A percentile compares a stretch with the other conserved stretches of the same genome.
Conservation (phyloP, 2,329 filamentous ascomycete genomes). For the Aspergillus felis region DNA sequence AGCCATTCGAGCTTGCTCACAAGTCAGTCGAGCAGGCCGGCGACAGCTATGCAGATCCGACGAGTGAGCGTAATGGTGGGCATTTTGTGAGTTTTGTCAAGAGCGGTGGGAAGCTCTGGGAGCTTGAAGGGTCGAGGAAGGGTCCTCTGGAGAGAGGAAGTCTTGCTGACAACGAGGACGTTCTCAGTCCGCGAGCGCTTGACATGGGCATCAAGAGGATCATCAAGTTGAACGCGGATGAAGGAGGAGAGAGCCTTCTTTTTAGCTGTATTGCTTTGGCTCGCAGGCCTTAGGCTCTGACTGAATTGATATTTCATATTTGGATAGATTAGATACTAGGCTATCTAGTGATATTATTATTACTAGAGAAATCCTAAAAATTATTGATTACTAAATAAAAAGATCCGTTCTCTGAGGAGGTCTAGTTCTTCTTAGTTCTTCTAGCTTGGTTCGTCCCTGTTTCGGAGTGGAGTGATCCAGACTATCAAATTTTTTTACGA, state of each 20-base stretch:
- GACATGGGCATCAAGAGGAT: conserved; percentile 23
- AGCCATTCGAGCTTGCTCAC: conserved; percentile 16
- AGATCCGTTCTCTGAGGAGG: background rate
- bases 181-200: conserved; percentile 25
- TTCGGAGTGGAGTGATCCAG: background rate
- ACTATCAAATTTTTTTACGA: conserved; percentile 9
- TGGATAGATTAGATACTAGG: too few species aligned
- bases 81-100: conserved; percentile 36
- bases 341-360: too few species aligned
- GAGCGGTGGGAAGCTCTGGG: conserved; percentile 30
- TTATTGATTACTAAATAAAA: too few species aligned
- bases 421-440: background rate
- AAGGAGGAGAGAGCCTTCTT: background rate
- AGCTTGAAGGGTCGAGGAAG: conserved; percentile 30
- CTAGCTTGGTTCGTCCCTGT: background rate
- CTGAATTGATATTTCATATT: too few species aligned
- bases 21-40: conserved; percentile 9
- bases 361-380: too few species aligned
- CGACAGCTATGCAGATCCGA: background rate
- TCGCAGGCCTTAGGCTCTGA: background rate
- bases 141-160: conserved; percentile 28
- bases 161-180: conserved; percentile 27
- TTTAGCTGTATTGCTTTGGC: conserved; percentile 6
- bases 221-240: conserved; percentile 13
- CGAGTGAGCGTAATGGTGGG: conserved; percentile 1